Base-by-base conservation (phyloP, 768 basidiomycete genomes). In the Lactarius psammicola region DNA sequence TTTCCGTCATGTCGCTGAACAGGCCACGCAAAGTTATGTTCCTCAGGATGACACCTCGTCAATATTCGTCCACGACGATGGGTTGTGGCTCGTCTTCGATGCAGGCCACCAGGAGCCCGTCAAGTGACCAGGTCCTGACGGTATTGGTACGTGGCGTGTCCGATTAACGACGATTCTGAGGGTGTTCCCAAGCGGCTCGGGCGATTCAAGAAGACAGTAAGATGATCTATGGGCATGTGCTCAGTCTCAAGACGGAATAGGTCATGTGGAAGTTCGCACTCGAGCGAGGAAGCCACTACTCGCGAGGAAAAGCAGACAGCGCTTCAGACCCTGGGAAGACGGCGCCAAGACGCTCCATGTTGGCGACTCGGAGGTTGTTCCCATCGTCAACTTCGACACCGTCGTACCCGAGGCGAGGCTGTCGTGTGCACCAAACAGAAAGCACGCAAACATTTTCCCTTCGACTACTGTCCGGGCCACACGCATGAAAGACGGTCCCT, bases 171-270 rank as follows among this genome's bases (percentile, higher is more conserved):
- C 46, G 77, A 76, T 69, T 75, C 77, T 1, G 76, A 84, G 18
- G 85, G 86, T 72, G 90, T 89, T 1, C 90, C 84, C 79, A 83
- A 88, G 66, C 89, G 92, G 54, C 89, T 90, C 33, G 92, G 91
- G 13, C 36, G 92, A 23, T 95, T 95, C 82, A 96, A 96, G 81
- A 95, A 95, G 77, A 92, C 93, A 87, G 87, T 15, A 95, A 95
- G 76, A 36, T 94, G 88, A 96, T 95, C 73, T 94, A 89, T 71
- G 92, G 84, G 0, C 79, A 82, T 23, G 77, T 86, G 71, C 79
- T 92, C 7, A 88, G 86, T 4, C 79, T 92, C 33, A 82, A 85
- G 57, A 74, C 84, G 68, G 84, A 85, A 71, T 78, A 80, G 65
- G 74, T 80, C 58, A 77, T 86, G 59, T 79, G 78, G 11, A 70